Evolutionary conservation across 805 yeast genomes (phyloP), one percentile per base, ranked within the genome.

Genomic region (Saccharomycopsis olivae): DNA sequence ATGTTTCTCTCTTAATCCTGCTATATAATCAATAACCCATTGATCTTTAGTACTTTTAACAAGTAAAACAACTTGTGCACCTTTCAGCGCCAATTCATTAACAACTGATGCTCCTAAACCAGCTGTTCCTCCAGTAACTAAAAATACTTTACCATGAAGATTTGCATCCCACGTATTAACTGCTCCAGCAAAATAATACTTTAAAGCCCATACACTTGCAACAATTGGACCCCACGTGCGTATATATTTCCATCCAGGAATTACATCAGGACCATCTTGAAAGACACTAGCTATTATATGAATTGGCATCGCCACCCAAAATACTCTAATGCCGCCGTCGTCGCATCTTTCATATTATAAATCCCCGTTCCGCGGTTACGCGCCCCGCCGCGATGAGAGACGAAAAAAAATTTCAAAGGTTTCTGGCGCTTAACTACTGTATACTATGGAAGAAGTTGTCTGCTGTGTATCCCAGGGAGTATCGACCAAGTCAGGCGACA

Each of bases 121-220:
- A 1, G 94, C 71, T 0, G 97, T 89, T 2, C 95, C 98, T n/a
- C 98, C 98, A 0, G 92, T 81, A 5, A 84, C 67, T 16, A 83
- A 64, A 51, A 68, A 81, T 3, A 88, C 97, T 52, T 78, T 76
- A 1, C 97, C 96, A 54, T 92, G 95, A 55, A 89, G 60, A 48
- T 87, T 88, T 44, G 96, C 68, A 46, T 85, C 95, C 95, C 96
- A 89, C 0, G 87, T 82, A 59, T 89, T 92, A 16, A 71, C 49
- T 1, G 83, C 58, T 9, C 98, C 98, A 27, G 79, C 72, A 51
- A 82, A 77, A 61, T 82, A 85, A 55, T 73, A 73, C 56, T 89
- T 89, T 32, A 75, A 38, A 1, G 69, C 68, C 0, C 62, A 69
- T 0, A 70, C 53, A 0, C 59, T 59, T 0, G 67, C 60, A 0